Evolutionary conservation across 768 basidiomycete genomes (phyloP).

Genomic region (Mycena amicta): DNA sequence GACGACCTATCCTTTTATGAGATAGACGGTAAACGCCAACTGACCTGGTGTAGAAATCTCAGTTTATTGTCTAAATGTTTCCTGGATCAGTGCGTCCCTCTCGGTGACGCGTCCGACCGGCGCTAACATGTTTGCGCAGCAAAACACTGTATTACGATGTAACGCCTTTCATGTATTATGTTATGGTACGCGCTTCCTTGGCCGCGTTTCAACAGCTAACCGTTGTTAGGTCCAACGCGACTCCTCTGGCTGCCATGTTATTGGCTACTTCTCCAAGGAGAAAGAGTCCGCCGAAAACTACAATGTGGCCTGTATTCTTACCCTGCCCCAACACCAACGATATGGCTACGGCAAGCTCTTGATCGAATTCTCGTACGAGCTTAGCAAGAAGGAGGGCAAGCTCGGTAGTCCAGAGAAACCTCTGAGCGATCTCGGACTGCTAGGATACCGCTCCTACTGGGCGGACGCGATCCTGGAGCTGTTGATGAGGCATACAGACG

Average conservation of each 20-base stretch:
- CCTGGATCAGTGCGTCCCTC: conserved; percentile 84
- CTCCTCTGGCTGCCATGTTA: conserved; percentile 87
- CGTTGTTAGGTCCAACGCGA: conserved; percentile 73
- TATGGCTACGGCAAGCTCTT: conserved; percentile 93
- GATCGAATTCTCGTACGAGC: conserved; percentile 98
- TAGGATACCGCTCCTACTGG: conserved; percentile 97
- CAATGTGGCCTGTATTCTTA: conserved; percentile 98
- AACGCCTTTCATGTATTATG: conserved; percentile 99
- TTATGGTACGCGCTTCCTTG: conserved; percentile 73
- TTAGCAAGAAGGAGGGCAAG: conserved; percentile 95
- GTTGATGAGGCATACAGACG: conserved; percentile 71
- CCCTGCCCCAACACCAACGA: conserved; percentile 97
- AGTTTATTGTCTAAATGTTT: conserved; percentile 98
- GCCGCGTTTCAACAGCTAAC: conserved; percentile 6
- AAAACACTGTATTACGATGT: conserved; percentile 99
- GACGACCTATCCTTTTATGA: conserved; percentile 98
- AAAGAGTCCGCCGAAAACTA: conserved; percentile 98
- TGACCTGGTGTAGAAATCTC: conserved; percentile 96
- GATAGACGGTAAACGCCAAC: conserved; percentile 94
- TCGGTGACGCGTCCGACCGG: conserved; percentile 12
- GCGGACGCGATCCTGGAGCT: conserved; percentile 94
- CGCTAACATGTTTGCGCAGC: conserved; percentile 43
- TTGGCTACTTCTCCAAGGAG: conserved; percentile 99
- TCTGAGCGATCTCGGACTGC: conserved; percentile 87
- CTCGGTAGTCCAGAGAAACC: conserved; percentile 98